Conservation (phyloP, 2,329 filamentous ascomycete species). For the Phialophora chinensis region DNA sequence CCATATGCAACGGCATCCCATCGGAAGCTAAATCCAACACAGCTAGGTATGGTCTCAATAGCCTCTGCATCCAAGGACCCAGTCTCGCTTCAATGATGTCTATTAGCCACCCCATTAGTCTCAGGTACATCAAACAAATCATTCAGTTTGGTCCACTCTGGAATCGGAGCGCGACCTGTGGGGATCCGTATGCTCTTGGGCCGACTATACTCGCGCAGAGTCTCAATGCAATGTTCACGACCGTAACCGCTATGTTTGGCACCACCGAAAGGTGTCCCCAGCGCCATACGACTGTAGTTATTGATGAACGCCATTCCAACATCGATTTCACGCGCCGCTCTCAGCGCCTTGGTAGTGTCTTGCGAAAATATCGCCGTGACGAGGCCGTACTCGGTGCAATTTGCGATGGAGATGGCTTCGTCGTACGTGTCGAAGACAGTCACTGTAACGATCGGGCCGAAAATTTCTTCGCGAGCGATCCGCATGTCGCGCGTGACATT, state of each 20-base stretch:
- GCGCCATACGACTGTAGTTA: constrained; percentile 42
- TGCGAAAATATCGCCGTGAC: constrained; percentile 64
- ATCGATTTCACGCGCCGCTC: constrained; percentile 60
- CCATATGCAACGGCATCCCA: too few species aligned
- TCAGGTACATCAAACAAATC: too few species aligned
- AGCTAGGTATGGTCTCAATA: too few species aligned
- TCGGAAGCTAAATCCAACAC: too few species aligned
- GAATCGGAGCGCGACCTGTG: neutral
- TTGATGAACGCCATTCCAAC: constrained; percentile 68
- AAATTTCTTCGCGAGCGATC: constrained; percentile 66
- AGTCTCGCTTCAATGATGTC: too few species aligned
- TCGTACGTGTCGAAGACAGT: constrained; percentile 65
- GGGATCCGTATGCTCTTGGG: constrained; percentile 62
- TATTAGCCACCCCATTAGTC: too few species aligned
- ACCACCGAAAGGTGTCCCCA: constrained; percentile 67
- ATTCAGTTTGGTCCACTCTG: neutral
- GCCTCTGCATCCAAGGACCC: too few species aligned
- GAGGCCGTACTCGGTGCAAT: constrained; percentile 59
- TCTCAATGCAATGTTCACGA: constrained; percentile 64
- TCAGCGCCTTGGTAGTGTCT: constrained; percentile 57
- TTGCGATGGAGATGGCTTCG: constrained; percentile 64
- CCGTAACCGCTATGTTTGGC: constrained; percentile 81
- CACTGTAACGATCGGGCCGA: constrained; percentile 68
- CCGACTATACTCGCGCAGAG: constrained; percentile 66
- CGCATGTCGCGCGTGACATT: constrained; percentile 61